These are phyloP conservation scores for Naganishia randhawae DNA, from an alignment of 768 basidiomycete genomes.

Conservation along the genomic window DNA sequence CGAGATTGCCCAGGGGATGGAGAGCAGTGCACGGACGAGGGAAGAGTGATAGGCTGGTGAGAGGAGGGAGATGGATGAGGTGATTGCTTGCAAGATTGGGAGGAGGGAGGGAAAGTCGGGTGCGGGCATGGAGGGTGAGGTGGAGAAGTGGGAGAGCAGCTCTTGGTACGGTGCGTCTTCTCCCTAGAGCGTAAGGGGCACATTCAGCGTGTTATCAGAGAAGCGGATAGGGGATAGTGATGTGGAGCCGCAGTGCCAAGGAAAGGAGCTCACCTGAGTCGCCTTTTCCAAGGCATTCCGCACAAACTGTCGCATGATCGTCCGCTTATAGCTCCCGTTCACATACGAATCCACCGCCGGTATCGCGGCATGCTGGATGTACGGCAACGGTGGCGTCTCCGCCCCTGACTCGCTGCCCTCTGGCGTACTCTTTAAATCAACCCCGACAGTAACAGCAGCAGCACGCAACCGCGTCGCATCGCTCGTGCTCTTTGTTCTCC, in stretches of 20 bases:
- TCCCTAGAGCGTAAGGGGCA: constrained; percentile 56
- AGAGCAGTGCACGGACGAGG: constrained; percentile 80
- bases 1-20: constrained; percentile 88
- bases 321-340: constrained; percentile 42
- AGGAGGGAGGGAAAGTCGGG: constrained; percentile 52
- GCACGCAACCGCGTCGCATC: constrained; percentile 32
- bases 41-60: constrained; percentile 68
- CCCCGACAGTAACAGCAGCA: constrained; percentile 6
- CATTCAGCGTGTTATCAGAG: background rate
- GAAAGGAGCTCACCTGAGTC: constrained; percentile 28
- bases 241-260: too few species aligned
- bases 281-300: constrained; percentile 46
- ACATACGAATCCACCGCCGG: background rate
- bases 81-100: constrained; percentile 69
- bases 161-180: constrained; percentile 74
- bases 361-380: background rate
- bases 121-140: constrained; percentile 50
- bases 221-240: too few species aligned
- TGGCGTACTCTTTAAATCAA: background rate
- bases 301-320: constrained; percentile 51
- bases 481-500: constrained; percentile 46
- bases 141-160: constrained; percentile 74
- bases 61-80: constrained; percentile 85
- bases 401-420: constrained; percentile 14
- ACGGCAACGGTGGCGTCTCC: background rate